These are phyloP conservation scores for Candida caryicola DNA, from an alignment of 805 yeast genomes.

Conservation along the genomic window DNA sequence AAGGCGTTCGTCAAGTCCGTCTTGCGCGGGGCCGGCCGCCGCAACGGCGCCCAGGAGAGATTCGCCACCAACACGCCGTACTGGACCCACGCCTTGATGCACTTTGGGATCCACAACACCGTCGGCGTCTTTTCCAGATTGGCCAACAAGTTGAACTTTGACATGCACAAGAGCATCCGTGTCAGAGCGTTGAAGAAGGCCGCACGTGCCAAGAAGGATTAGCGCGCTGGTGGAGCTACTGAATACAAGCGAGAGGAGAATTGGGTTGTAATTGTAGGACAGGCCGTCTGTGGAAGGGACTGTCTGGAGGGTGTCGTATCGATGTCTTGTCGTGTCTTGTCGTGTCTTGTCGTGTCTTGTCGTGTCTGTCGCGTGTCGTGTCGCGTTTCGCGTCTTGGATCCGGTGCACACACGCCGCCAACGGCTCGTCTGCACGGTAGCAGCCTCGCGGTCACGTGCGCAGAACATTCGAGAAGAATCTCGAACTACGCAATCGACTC, in stretches of 20 bases:
- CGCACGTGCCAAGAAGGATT: conserved; percentile 16
- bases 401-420: too few species aligned
- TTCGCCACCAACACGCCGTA: conserved; percentile 85
- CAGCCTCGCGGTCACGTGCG: conserved; percentile 10
- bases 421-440: too few species aligned
- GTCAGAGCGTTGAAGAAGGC: conserved; percentile 73
- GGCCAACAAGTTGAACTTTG: conserved; percentile 65
- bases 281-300: neutral
- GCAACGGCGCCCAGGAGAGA: conserved; percentile 91
- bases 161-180: conserved; percentile 80
- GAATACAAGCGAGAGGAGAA: neutral
- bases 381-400: too few species aligned
- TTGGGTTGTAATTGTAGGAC: too few species aligned
- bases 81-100: conserved; percentile 92
- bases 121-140: conserved; percentile 77
- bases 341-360: too few species aligned
- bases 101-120: conserved; percentile 71
- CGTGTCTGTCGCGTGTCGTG: too few species aligned
- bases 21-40: conserved; percentile 68
- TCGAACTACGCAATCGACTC: conserved; percentile 11
- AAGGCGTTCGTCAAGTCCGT: conserved; percentile 72
- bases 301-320: neutral
- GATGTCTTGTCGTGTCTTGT: neutral
- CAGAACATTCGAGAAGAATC: conserved; percentile 22
- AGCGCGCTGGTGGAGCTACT: conserved; percentile 4